Percentiles rank a stretch among this genome's conserved stretches.
Conservation (phyloP, 805 yeast genomes). For the Wickerhamiella cacticola region DNA sequence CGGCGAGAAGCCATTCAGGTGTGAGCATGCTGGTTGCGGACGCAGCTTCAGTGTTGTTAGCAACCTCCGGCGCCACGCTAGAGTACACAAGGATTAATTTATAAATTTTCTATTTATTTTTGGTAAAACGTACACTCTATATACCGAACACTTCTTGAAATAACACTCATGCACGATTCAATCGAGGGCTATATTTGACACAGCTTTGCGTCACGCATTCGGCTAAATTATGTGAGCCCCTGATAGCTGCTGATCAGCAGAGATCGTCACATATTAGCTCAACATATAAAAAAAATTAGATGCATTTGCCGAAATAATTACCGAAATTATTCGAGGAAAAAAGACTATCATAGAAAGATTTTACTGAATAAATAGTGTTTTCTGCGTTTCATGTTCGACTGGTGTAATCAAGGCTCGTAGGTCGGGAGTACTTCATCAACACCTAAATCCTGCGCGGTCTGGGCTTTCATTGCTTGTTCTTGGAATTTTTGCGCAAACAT, state of each 20-base stretch:
- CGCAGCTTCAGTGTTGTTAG: slow-evolving; percentile 65
- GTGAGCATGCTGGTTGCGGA: slow-evolving; percentile 58
- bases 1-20: slow-evolving; percentile 61
- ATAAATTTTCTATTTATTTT: slow-evolving; percentile 1
- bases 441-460: slow-evolving; percentile 18
- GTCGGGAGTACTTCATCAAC: slow-evolving; percentile 21
- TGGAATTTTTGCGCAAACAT: slow-evolving; percentile 22
- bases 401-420: slow-evolving; percentile 16
- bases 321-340: too few species aligned
- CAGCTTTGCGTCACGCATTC: too few species aligned
- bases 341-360: too few species aligned
- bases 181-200: too few species aligned
- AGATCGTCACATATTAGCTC: too few species aligned
- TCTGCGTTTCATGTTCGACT: too few species aligned
- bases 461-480: slow-evolving; percentile 10
- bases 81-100: slow-evolving; percentile 5
- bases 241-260: too few species aligned
- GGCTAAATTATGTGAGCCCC: too few species aligned
- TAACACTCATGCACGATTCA: too few species aligned
- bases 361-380: too few species aligned
- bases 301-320: too few species aligned
- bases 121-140: not conserved
- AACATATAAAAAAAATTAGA: too few species aligned
- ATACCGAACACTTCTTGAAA: not conserved
- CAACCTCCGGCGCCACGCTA: slow-evolving; percentile 65